phyloP scores from a whole-genome alignment of 2,329 filamentous ascomycete species.

The Fusarium torreyae region DNA sequence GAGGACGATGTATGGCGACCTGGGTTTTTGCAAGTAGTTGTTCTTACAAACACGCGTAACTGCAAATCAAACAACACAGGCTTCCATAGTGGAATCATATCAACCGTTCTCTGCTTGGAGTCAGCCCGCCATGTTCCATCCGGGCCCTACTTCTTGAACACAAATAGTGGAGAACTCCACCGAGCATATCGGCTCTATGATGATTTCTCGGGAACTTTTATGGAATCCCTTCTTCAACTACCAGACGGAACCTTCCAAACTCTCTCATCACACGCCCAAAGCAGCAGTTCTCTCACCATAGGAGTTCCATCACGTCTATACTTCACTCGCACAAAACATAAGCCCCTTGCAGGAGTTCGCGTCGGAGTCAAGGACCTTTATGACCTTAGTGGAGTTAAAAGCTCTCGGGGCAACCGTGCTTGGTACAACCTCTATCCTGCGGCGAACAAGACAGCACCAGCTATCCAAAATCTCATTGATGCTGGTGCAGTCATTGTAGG shows the following conservation, averaged over 20 bases:
- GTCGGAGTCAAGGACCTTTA: too few relatives aligned
- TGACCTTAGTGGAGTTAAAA: too few relatives aligned
- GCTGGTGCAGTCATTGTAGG: too few relatives aligned
- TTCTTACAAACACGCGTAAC: rapidly evolving
- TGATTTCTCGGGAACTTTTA: background rate
- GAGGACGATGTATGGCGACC: slow-evolving; percentile 8
- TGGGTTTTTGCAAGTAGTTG: background rate
- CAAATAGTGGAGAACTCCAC: rapidly evolving
- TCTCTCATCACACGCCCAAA: background rate
- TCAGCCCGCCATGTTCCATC: background rate
- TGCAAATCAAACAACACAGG: background rate
- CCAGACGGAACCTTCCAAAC: background rate
- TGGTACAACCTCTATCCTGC: too few relatives aligned
- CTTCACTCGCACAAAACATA: too few relatives aligned
- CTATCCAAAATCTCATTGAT: too few relatives aligned
- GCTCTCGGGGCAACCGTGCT: too few relatives aligned
- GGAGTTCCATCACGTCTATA: background rate
- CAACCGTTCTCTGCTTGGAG: background rate
- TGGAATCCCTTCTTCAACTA: background rate
- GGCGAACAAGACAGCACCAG: too few relatives aligned
- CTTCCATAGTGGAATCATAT: background rate
- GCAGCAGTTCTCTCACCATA: background rate
- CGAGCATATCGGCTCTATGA: background rate
- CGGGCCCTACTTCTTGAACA: background rate
- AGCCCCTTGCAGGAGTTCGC: too few relatives aligned